A percentile compares a stretch with the other conserved stretches of the same genome.
These are phyloP conservation scores for Cyberlindnera veronae DNA, from an alignment of 805 yeast genomes.

Conservation along the genomic window DNA sequence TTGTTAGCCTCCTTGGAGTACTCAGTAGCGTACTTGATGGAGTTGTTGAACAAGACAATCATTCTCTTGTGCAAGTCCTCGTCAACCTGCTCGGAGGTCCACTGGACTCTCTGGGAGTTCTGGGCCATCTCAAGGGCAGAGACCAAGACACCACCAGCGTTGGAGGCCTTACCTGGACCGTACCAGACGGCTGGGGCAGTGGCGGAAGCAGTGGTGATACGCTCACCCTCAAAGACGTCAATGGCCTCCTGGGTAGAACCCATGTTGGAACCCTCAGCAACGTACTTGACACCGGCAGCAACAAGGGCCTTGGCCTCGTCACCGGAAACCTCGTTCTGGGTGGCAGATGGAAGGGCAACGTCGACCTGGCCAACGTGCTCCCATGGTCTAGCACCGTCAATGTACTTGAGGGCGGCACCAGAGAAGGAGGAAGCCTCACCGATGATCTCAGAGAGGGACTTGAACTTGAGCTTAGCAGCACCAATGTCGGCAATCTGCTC, in stretches of 20 bases:
- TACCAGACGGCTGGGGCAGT: conserved; percentile 76
- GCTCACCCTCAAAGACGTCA: conserved; percentile 84
- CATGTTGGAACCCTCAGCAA: conserved; percentile 99
- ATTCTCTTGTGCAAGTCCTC: conserved; percentile 85
- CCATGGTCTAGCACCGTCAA: conserved; percentile 97
- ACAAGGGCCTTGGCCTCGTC: conserved; percentile 94
- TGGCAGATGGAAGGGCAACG: conserved; percentile 96
- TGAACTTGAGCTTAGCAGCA: conserved; percentile 76
- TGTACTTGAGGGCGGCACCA: conserved; percentile 59
- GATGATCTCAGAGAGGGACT: conserved; percentile 66
- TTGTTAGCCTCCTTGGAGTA: conserved; percentile 68
- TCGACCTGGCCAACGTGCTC: conserved; percentile 85
- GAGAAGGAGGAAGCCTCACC: conserved; percentile 57
- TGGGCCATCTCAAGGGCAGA: conserved; percentile 99
- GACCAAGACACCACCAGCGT: conserved; percentile 99
- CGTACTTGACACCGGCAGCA: conserved; percentile 85
- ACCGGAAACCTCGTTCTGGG: conserved; percentile 96
- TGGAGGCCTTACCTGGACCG: conserved; percentile 99
- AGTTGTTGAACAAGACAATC: conserved; percentile 89
- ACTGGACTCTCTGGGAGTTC: conserved; percentile 88
- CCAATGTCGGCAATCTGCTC: conserved; percentile 75
- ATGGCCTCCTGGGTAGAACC: conserved; percentile 98
- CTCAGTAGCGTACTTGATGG: conserved; percentile 80
- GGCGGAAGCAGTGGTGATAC: conserved; percentile 42
- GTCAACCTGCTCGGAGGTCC: conserved; percentile 95